These are phyloP conservation scores for Nakazawaea anatomiae DNA, from an alignment of 805 yeast species.

Conservation along the genomic window DNA sequence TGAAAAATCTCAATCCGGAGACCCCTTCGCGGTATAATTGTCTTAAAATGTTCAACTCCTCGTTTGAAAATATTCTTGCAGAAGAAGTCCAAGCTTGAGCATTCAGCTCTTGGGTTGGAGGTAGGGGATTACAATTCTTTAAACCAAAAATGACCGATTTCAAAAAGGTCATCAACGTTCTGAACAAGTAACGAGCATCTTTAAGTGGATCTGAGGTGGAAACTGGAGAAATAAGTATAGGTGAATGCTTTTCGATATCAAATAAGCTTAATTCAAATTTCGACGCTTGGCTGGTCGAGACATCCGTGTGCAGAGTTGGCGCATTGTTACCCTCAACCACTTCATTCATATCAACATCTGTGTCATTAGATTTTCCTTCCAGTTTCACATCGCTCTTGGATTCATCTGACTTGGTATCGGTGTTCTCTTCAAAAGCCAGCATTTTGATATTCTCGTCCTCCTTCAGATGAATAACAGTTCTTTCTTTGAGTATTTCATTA, in stretches of 20 bases:
- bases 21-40: conserved; percentile 81
- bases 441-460: neutral
- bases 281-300: too few species aligned
- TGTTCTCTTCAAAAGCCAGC: too few species aligned
- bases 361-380: neutral
- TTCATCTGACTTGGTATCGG: too few species aligned
- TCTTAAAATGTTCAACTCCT: conserved; percentile 75
- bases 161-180: conserved; percentile 83
- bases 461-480: conserved; percentile 14
- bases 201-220: conserved; percentile 63
- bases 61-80: conserved; percentile 77
- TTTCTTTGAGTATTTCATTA: conserved; percentile 25
- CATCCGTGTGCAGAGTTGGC: too few species aligned
- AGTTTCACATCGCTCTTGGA: conserved; percentile 10
- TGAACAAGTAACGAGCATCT: conserved; percentile 82
- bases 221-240: conserved; percentile 53
- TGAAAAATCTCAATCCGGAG: conserved; percentile 71
- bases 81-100: conserved; percentile 75
- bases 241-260: conserved; percentile 43
- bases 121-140: conserved; percentile 84
- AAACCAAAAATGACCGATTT: conserved; percentile 87
- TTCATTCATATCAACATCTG: conserved; percentile 4
- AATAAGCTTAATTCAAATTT: conserved; percentile 29
- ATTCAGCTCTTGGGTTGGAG: conserved; percentile 44
- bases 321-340: neutral